Base-by-base conservation (phyloP, 139 green algal genomes). In the Picochlorum costavermella region DNA sequence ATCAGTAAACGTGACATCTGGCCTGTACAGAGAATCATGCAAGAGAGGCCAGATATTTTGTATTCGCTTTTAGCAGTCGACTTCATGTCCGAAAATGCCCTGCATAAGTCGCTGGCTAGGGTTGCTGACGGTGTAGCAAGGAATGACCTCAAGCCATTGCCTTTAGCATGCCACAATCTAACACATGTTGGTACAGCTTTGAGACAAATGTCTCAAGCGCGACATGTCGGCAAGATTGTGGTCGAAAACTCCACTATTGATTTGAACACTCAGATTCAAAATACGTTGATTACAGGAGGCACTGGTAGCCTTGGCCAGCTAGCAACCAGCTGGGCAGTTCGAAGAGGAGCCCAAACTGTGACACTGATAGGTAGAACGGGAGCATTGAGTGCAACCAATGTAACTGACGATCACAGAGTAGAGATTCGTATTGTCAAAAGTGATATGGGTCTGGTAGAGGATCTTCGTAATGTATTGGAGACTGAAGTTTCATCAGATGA, bases 1-100 rank as follows among this genome's bases (percentile, higher is more conserved):
- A 94, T 96, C 66, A 84, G 81, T 67, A 96, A 96, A 81, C 73
- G 89, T 31, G 89, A 93, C 80, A 90, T 96, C 56, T 95, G 85
- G 85, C 81, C 69, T 33, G 51, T 70, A 1, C 65, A 61, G 2
- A 71, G 82, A 17, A 68, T 87, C 6, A 51, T 63, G 20, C 73
- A 84, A 46, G 84, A 95, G 60, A 83, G 89, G 0, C 84, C 86
- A 2, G 89, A 96, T 63, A 75, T 88, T 46, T 14, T 10, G 2
- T 91, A 88, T 69, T 64, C 68, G 10, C 67, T 94, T 53, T 63
- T 96, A 20, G 89, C 89, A 1, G 76, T 96, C 4, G 89, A 96
- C 77, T 93, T 96, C 73, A 76, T 96, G 69, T 84, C 89, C 0
- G 70, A 73, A n/a, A 4, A 55, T 3, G 72, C 76, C 13, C 68